Conservation (phyloP, 305 asterid species). For the Fraxinus albicans region DNA sequence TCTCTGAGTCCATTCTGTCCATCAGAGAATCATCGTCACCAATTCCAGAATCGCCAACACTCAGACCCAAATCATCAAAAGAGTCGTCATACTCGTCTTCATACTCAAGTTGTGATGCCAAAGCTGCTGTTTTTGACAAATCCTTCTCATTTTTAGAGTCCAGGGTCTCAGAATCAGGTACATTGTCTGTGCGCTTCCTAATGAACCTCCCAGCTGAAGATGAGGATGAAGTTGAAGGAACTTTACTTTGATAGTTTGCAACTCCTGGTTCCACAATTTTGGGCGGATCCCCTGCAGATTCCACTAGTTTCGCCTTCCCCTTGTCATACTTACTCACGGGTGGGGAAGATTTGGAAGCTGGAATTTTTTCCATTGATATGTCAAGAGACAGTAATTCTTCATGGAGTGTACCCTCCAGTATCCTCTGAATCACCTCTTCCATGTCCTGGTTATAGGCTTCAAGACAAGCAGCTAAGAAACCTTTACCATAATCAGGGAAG, state of each 20-base stretch:
- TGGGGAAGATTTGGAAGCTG: slow-evolving; percentile 43
- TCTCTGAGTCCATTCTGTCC: slow-evolving; percentile 29
- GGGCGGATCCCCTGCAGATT: slow-evolving; percentile 35
- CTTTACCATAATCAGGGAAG: slow-evolving; percentile 85
- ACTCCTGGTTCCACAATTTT: slow-evolving; percentile 21
- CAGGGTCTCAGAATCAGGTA: slow-evolving; percentile 46
- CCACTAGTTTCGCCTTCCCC: slow-evolving; percentile 75
- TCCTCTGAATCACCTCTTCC: slow-evolving; percentile 96
- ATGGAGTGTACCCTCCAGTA: slow-evolving; percentile 87
- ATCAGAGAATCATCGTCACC: slow-evolving; percentile 56
- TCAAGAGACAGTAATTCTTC: slow-evolving; percentile 70
- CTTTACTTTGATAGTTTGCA: slow-evolving; percentile 30
- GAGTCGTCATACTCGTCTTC: slow-evolving; percentile 99
- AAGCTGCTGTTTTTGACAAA: slow-evolving; percentile 63
- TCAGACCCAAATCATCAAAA: slow-evolving; percentile 85
- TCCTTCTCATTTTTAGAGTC: slow-evolving; percentile 48
- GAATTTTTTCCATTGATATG: slow-evolving; percentile 49
- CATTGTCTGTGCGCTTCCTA: slow-evolving; percentile 51
- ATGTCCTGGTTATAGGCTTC: slow-evolving; percentile 86
- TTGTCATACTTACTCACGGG: slow-evolving; percentile 41
- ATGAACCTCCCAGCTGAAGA: slow-evolving; percentile 72
- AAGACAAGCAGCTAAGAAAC: slow-evolving; percentile 83
- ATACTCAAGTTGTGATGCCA: slow-evolving; percentile 74
- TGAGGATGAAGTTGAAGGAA: slow-evolving; percentile 50
- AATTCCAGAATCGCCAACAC: slow-evolving; percentile 69